phyloP scores from a whole-genome alignment of 345 rosid genomes.

The Lumnitzera littorea region DNA sequence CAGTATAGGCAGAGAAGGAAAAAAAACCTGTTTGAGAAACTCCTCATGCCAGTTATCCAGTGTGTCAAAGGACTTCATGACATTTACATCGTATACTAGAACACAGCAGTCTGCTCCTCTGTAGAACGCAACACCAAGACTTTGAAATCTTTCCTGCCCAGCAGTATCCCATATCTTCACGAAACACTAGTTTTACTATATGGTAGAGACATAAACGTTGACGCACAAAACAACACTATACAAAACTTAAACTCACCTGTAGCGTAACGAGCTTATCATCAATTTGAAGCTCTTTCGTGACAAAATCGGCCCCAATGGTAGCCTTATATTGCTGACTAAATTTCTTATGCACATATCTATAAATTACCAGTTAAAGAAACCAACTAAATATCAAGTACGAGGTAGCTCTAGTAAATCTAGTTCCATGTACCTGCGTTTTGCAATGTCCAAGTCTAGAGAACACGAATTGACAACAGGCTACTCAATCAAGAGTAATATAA shows the following conservation, averaged over 20 bases:
- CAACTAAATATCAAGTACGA: not conserved
- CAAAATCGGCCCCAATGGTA: conserved; percentile 97
- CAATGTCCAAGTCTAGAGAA: no score
- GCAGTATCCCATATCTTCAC: conserved; percentile 98
- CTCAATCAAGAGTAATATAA: no score
- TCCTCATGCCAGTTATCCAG: conserved; percentile 97
- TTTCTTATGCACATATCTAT: conserved; percentile 68
- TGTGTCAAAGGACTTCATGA: conserved; percentile 74
- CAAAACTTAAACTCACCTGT: conserved; percentile 41
- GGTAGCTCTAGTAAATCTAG: not conserved
- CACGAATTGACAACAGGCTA: no score
- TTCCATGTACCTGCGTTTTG: not conserved
- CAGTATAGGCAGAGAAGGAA: not conserved
- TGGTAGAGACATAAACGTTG: no score
- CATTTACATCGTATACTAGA: conserved; percentile 88
- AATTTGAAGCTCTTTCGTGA: conserved; percentile 93
- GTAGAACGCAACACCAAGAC: conserved; percentile 95
- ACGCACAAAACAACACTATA: not conserved
- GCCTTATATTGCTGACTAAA: conserved; percentile 97
- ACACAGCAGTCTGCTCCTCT: conserved; percentile 98
- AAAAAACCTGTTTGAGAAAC: conserved; percentile 91
- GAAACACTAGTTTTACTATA: not conserved
- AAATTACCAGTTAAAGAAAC: conserved; percentile 6
- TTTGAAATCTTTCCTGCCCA: conserved; percentile 94
- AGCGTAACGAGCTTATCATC: conserved; percentile 89